Conservation (phyloP, 106 monocot species). For the Cymbidium sinense region DNA sequence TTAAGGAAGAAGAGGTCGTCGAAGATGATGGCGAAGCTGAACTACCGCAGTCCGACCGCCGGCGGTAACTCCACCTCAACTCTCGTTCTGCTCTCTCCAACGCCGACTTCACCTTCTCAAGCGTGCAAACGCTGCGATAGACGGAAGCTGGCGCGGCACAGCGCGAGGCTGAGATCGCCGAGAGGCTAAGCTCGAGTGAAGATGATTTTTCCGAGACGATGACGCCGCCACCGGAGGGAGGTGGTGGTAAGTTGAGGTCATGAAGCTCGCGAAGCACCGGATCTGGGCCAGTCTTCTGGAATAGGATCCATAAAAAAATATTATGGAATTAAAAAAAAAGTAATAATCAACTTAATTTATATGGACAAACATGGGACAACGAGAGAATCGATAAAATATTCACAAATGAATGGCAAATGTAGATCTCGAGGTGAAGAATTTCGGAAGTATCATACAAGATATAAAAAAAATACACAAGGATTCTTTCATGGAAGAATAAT, state of each 20-base stretch:
- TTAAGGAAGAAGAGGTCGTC: conserved; percentile 15
- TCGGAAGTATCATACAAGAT: neutral
- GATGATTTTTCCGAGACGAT: conserved; percentile 13
- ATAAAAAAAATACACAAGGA: neutral
- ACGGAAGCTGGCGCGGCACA: conserved; percentile 8
- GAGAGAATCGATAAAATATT: neutral
- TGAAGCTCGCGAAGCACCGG: conserved; percentile 15
- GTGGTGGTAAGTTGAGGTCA: conserved; percentile 44
- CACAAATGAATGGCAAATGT: neutral
- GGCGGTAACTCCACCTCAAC: neutral
- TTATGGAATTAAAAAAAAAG: neutral
- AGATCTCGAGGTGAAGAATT: neutral
- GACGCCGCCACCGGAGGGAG: neutral
- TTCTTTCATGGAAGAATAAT: neutral
- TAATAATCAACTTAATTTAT: neutral
- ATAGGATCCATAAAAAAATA: neutral
- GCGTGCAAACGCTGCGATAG: conserved; percentile 57
- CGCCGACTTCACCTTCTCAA: conserved; percentile 62
- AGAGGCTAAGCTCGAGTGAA: conserved; percentile 19
- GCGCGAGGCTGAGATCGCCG: neutral
- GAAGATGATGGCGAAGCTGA: conserved; percentile 25
- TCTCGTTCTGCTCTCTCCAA: conserved; percentile 45
- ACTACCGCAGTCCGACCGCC: conserved; percentile 9
- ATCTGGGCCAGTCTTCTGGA: neutral
- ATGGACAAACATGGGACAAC: neutral